These are phyloP conservation scores for Auricularia sp. DNA, from an alignment of 768 basidiomycete species.

Conservation along the genomic window DNA sequence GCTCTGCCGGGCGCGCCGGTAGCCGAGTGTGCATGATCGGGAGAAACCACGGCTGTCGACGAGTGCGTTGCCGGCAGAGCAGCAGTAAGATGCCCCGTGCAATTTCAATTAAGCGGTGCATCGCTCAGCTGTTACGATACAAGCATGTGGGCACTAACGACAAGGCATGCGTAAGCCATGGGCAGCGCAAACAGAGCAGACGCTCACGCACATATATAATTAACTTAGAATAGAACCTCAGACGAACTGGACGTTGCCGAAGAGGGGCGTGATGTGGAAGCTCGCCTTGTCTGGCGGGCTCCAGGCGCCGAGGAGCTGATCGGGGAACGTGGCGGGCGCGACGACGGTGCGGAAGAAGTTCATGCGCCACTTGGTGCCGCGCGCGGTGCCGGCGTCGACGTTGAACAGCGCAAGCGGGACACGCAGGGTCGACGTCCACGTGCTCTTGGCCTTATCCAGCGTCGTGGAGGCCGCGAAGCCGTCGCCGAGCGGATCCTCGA, in stretches of 20 bases:
- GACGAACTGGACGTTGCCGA: slow-evolving; percentile 1
- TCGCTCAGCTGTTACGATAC: no score
- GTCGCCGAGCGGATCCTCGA: background rate
- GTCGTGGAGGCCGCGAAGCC: background rate
- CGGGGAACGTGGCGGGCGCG: background rate
- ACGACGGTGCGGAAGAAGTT: background rate
- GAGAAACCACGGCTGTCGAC: no score
- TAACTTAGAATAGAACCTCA: background rate
- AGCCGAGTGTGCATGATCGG: no score
- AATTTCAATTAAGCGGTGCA: no score
- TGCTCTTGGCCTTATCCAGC: background rate
- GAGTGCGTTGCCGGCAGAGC: no score
- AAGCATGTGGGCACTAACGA: no score
- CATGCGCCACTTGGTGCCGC: slow-evolving; percentile 1
- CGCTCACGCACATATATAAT: no score
- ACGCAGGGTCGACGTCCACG: background rate
- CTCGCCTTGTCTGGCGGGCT: background rate
- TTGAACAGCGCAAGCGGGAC: slow-evolving; percentile 1
- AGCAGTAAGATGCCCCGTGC: no score
- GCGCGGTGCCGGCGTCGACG: background rate
- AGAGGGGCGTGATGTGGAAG: slow-evolving; percentile 1
- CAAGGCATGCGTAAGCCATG: no score
- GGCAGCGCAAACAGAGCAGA: no score
- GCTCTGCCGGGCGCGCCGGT: no score
- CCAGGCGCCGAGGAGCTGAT: background rate